Conservation (phyloP, 768 basidiomycete species). For the Sarcodon aspratus region DNA sequence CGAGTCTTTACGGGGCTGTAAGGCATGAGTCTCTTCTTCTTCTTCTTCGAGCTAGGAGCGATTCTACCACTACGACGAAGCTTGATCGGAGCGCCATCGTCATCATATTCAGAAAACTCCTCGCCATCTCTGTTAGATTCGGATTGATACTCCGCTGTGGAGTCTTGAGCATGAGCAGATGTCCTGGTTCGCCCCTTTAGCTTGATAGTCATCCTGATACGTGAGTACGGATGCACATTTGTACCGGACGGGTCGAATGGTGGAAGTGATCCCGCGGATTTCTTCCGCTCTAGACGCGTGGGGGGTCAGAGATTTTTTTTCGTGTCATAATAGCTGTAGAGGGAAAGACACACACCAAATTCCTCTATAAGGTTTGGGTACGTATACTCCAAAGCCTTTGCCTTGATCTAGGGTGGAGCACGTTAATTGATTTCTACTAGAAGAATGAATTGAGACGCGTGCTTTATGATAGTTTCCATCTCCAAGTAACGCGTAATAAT, state of each 20-base stretch:
- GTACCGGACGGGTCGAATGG: too few species aligned
- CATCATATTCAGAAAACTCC: slow-evolving; percentile 7
- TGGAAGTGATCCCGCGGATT: too few species aligned
- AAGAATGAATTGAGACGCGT: slow-evolving; percentile 7
- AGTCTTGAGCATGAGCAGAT: slow-evolving; percentile 12
- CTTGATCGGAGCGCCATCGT: slow-evolving; percentile 1
- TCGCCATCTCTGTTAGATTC: slow-evolving; percentile 5
- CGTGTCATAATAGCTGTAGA: too few species aligned
- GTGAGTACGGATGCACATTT: too few species aligned
- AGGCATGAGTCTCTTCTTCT: slow-evolving; percentile 28
- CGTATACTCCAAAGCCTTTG: slow-evolving; percentile 22
- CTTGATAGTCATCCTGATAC: too few species aligned
- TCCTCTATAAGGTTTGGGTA: slow-evolving; percentile 36
- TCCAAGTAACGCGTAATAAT: slow-evolving; percentile 49
- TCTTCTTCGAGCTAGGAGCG: slow-evolving; percentile 5
- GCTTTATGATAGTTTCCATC: slow-evolving; percentile 54
- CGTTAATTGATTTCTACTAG: slow-evolving; percentile 11
- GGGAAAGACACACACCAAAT: slow-evolving; percentile 38
- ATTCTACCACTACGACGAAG: slow-evolving; percentile 7
- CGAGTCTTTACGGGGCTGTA: slow-evolving; percentile 62
- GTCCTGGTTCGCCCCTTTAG: too few species aligned
- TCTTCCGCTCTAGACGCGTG: too few species aligned
- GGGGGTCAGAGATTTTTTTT: too few species aligned
- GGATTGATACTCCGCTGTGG: slow-evolving; percentile 7
- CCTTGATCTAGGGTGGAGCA: slow-evolving; percentile 30